Evolutionary conservation across 257 asterid genomes (phyloP).

Genomic region (Ocimum tenuiflorum): DNA sequence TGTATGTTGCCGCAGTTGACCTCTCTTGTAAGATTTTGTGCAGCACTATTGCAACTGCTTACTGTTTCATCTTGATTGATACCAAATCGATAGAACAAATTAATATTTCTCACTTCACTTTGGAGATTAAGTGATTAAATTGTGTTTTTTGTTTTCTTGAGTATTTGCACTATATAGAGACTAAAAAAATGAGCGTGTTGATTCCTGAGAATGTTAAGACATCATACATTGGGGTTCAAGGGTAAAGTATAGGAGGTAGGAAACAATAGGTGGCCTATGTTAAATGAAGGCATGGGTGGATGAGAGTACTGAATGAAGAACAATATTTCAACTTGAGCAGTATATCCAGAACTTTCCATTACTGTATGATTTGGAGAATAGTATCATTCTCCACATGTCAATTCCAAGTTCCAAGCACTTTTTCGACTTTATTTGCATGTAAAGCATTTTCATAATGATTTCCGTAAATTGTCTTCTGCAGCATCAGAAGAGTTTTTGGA

Average conservation of each 20-base stretch:
- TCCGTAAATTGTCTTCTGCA: conserved; percentile 34
- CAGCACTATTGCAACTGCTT: conserved; percentile 8
- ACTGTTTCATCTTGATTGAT: background rate
- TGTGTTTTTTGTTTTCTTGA: conserved; percentile 15
- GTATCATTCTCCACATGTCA: background rate
- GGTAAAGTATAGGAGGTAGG: conserved; percentile 14
- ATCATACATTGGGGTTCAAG: conserved; percentile 6
- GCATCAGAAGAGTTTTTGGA: conserved; percentile 98
- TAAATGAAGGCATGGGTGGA: background rate
- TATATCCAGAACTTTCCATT: background rate
- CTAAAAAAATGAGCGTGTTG: background rate
- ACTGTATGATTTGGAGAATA: background rate
- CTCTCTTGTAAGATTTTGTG: conserved; percentile 65
- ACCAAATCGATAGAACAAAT: background rate
- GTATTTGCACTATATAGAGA: background rate
- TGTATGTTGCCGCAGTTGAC: conserved; percentile 92
- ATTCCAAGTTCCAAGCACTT: background rate
- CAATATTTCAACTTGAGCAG: conserved; percentile 12
- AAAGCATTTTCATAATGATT: conserved; percentile 12
- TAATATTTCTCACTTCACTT: background rate
- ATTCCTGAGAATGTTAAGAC: conserved; percentile 9
- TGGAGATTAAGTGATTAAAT: background rate
- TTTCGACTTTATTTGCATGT: background rate
- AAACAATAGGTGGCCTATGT: background rate
- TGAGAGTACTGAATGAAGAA: background rate